These are phyloP conservation scores for Fraxinus sp. DNA, from an alignment of 305 asterid genomes.

Conservation along the genomic window DNA sequence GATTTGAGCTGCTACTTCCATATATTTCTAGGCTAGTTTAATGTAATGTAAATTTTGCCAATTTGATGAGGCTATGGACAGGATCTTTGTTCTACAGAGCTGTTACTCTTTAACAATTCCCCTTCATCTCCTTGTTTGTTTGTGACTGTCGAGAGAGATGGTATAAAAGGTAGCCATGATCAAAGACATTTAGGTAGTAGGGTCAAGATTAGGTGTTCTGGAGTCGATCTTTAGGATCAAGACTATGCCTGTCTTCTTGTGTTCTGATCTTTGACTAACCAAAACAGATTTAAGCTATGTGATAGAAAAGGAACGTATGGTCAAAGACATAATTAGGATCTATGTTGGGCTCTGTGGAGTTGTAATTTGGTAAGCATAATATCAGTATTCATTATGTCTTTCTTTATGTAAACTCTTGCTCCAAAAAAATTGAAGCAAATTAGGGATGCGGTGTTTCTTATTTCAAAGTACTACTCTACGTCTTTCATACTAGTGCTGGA, in stretches of 20 bases:
- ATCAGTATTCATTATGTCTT: background rate
- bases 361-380: background rate
- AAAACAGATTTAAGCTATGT: background rate
- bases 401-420: background rate
- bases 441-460: background rate
- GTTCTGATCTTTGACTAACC: background rate
- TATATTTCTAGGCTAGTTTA: background rate
- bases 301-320: background rate
- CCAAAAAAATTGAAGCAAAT: background rate
- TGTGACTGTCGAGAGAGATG: background rate
- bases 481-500: background rate
- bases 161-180: background rate
- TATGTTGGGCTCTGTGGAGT: background rate
- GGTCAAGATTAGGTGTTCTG: background rate
- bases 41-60: background rate
- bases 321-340: background rate
- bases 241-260: background rate
- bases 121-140: background rate
- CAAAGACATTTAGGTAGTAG: background rate
- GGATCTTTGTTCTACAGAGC: background rate
- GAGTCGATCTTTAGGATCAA: background rate
- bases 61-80: background rate
- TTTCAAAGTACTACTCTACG: background rate
- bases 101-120: background rate
- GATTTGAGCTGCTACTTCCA: background rate